These are phyloP conservation scores for Colletotrichum paranaense DNA, from an alignment of 2,329 filamentous ascomycete species.

Conservation along the genomic window DNA sequence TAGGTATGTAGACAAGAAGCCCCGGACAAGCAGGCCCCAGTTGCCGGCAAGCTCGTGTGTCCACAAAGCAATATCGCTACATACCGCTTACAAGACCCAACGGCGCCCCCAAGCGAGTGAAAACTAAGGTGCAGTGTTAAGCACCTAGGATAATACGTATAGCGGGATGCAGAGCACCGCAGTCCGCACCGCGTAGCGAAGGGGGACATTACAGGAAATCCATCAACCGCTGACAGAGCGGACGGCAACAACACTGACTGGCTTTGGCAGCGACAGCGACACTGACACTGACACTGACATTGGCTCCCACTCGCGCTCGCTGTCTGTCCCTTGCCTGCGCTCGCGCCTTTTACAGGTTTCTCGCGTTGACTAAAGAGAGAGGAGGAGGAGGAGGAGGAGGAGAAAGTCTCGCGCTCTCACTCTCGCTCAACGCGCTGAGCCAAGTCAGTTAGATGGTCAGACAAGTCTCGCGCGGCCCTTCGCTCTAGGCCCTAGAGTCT, in stretches of 20 bases:
- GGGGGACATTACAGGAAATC: neutral
- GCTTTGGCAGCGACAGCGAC: conserved; percentile 18
- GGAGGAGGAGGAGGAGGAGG: no score
- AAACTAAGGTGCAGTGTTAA: no score
- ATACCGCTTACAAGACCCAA: neutral
- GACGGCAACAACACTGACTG: conserved; percentile 14
- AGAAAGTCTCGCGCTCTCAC: neutral
- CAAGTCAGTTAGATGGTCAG: conserved; percentile 10
- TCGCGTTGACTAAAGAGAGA: neutral
- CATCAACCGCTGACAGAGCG: conserved; percentile 3
- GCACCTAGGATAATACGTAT: no score
- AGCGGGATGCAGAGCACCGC: conserved; percentile 3
- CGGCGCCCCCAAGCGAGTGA: no score
- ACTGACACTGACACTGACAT: conserved; percentile 33
- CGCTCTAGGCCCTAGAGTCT: no score
- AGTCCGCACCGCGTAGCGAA: neutral
- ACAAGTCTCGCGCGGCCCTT: neutral
- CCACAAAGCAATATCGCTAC: neutral
- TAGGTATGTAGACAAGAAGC: neutral
- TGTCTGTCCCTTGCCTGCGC: conserved; percentile 17
- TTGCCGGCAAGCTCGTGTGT: neutral
- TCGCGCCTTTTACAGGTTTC: conserved; percentile 4
- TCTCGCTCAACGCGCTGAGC: neutral
- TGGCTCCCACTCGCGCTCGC: conserved; percentile 25
- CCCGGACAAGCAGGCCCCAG: neutral